Conservation (phyloP, 139 green algal genomes). For the Asterochloris sp. region DNA sequence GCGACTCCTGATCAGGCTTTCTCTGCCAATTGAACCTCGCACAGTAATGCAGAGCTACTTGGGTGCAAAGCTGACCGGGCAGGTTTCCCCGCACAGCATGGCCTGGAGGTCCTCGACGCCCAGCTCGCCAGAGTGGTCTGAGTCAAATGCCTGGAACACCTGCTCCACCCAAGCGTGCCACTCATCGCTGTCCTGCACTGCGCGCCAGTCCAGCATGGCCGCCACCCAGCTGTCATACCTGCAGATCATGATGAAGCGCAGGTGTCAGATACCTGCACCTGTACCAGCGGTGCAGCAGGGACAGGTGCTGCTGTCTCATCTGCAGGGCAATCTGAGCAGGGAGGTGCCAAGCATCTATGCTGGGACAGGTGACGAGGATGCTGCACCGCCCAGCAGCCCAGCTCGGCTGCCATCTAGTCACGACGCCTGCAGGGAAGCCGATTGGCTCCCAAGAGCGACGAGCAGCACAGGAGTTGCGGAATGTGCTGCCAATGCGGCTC, state of each 20-base stretch:
- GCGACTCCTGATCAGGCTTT: neutral
- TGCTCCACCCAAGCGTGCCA: conserved; percentile 37
- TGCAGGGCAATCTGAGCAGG: too few species aligned
- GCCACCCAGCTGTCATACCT: conserved; percentile 59
- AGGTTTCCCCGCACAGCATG: conserved; percentile 44
- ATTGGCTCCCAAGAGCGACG: too few species aligned
- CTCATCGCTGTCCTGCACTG: conserved; percentile 36
- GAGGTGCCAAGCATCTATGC: too few species aligned
- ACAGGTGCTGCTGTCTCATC: too few species aligned
- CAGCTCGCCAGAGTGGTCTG: conserved; percentile 38
- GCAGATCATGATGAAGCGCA: neutral
- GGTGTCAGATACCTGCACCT: too few species aligned
- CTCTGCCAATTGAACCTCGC: neutral
- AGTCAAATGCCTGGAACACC: conserved; percentile 56
- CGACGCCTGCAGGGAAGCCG: too few species aligned
- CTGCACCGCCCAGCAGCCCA: too few species aligned
- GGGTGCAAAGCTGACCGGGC: conserved; percentile 12
- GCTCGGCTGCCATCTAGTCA: too few species aligned
- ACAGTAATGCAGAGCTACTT: neutral
- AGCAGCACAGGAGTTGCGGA: too few species aligned
- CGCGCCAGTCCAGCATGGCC: conserved; percentile 67
- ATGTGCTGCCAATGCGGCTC: too few species aligned
- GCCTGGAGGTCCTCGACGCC: conserved; percentile 38
- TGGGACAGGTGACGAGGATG: too few species aligned
- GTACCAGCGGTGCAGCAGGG: too few species aligned